Percentiles rank a stretch among this genome's conserved stretches.
Evolutionary conservation across 768 basidiomycete species (phyloP).

Genomic region (Boletus vermiculosoides): DNA sequence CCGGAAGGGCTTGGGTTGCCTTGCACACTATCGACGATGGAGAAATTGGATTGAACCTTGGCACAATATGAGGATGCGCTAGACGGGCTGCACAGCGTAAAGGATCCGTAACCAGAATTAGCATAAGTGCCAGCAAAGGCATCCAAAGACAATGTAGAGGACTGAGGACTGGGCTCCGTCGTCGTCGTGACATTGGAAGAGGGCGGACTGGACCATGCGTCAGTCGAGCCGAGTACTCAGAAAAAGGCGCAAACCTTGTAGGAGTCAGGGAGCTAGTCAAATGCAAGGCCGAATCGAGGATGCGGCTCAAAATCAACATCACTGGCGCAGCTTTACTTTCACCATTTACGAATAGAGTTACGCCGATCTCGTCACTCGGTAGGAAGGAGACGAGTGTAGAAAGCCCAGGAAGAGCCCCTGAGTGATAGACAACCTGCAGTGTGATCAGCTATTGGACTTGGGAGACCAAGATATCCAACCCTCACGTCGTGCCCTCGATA

Average conservation of each 20-base stretch:
- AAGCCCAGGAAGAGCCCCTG: slow-evolving; percentile 37
- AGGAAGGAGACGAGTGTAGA: slow-evolving; percentile 33
- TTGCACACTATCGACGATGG: slow-evolving; percentile 22
- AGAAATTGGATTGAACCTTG: slow-evolving; percentile 29
- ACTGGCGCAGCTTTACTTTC: slow-evolving; percentile 16
- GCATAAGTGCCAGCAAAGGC: slow-evolving; percentile 38
- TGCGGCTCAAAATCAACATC: slow-evolving; percentile 7
- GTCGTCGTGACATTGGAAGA: neutral
- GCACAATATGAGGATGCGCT: slow-evolving; percentile 24
- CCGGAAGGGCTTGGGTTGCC: neutral
- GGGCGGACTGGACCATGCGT: neutral
- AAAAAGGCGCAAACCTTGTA: slow-evolving; percentile 5
- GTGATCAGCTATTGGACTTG: neutral
- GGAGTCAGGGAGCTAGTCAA: neutral
- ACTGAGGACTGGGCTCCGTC: neutral
- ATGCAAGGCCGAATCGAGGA: slow-evolving; percentile 27
- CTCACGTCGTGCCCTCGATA: slow-evolving; percentile 43
- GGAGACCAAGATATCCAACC: neutral
- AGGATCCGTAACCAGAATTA: slow-evolving; percentile 37
- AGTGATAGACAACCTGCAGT: slow-evolving; percentile 35
- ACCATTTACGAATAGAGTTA: slow-evolving; percentile 37
- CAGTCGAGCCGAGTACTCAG: neutral
- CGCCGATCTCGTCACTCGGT: slow-evolving; percentile 36
- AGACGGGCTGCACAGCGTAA: slow-evolving; percentile 36
- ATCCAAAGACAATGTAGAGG: slow-evolving; percentile 14